Evolutionary conservation across 495 filamentous ascomycete species (phyloP).

Genomic region (Hamigera avellanea): DNA sequence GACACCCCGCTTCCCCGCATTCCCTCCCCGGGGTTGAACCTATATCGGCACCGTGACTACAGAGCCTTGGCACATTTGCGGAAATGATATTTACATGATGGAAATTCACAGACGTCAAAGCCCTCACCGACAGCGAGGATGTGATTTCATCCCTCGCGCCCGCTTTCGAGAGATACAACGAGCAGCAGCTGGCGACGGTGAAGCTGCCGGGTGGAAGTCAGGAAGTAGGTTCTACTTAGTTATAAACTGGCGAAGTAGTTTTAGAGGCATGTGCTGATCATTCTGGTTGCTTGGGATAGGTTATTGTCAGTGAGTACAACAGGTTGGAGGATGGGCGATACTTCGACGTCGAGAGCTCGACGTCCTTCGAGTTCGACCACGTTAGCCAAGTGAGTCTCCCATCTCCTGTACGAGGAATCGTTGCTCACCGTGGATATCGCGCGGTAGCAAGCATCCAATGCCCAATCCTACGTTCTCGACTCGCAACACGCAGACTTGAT

Average conservation of each 20-base stretch:
- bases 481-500: slow-evolving; percentile 67
- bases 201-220: slow-evolving; percentile 82
- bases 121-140: slow-evolving; percentile 61
- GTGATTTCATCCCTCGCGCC: slow-evolving; percentile 60
- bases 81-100: no score
- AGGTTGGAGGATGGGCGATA: slow-evolving; percentile 67
- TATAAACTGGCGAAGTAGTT: no score
- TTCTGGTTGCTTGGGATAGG: slow-evolving; percentile 32
- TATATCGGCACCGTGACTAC: no score
- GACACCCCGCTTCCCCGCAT: background rate
- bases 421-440: background rate
- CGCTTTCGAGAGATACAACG: slow-evolving; percentile 91
- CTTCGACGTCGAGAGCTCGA: slow-evolving; percentile 77
- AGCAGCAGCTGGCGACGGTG: slow-evolving; percentile 77
- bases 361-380: slow-evolving; percentile 82
- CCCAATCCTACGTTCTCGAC: slow-evolving; percentile 72
- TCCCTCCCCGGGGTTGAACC: no score
- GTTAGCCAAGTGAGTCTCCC: slow-evolving; percentile 51
- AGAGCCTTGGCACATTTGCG: no score
- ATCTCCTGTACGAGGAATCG: slow-evolving; percentile 1
- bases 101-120: slow-evolving; percentile 66
- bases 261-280: no score
- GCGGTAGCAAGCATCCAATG: slow-evolving; percentile 64
- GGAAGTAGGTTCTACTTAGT: slow-evolving; percentile 33
- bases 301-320: slow-evolving; percentile 81